Conservation (phyloP, 2,329 filamentous ascomycete species). For the Lachnellula subtilissima region DNA sequence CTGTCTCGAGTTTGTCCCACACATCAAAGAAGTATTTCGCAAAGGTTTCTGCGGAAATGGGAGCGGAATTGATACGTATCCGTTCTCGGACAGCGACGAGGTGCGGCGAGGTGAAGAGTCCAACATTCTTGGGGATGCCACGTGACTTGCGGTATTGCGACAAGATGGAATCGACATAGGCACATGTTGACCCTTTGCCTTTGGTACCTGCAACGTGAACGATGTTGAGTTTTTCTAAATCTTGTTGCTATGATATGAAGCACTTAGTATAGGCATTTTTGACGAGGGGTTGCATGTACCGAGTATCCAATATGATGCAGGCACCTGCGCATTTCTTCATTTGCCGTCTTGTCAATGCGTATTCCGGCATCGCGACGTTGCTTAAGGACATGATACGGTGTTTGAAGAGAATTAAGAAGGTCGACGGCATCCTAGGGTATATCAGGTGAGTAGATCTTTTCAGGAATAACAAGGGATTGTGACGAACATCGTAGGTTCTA, state of each 20-base stretch:
- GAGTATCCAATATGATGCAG: slow-evolving; percentile 73
- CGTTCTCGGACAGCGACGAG: slow-evolving; percentile 63
- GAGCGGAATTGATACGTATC: slow-evolving; percentile 56
- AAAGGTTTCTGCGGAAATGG: slow-evolving; percentile 55
- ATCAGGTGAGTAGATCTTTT: neutral
- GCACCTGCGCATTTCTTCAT: slow-evolving; percentile 77
- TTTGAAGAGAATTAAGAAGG: slow-evolving; percentile 85
- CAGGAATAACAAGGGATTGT: neutral
- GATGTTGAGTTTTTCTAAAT: slow-evolving; percentile 56
- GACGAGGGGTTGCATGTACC: slow-evolving; percentile 29
- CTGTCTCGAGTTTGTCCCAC: slow-evolving; percentile 50
- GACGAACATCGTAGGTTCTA: slow-evolving; percentile 11
- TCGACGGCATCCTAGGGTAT: slow-evolving; percentile 73
- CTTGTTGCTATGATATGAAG: slow-evolving; percentile 19
- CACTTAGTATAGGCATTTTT: neutral
- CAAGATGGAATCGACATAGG: slow-evolving; percentile 61
- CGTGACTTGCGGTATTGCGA: slow-evolving; percentile 40
- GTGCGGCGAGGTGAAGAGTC: slow-evolving; percentile 66
- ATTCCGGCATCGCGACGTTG: slow-evolving; percentile 70
- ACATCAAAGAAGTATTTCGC: slow-evolving; percentile 64
- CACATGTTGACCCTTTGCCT: slow-evolving; percentile 70
- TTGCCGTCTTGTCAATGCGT: slow-evolving; percentile 62
- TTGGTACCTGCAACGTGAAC: slow-evolving; percentile 73
- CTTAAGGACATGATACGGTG: slow-evolving; percentile 76
- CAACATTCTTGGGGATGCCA: slow-evolving; percentile 36